Base-by-base conservation (phyloP, 2,329 filamentous ascomycete genomes). In the Monilinia fructigena region DNA sequence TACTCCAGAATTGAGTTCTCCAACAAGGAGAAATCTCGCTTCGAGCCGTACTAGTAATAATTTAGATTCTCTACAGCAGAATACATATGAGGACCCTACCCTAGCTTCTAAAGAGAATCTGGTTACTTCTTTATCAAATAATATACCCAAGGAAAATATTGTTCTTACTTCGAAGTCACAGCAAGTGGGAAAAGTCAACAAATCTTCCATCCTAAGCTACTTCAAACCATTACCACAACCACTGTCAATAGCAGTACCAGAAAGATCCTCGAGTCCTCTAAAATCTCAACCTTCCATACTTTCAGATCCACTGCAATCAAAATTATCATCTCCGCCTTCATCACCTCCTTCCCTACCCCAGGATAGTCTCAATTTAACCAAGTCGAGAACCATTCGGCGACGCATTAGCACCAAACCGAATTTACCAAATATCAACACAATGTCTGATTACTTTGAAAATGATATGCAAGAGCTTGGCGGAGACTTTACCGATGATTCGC, bases 171-270 rank as follows among this genome's bases (percentile, higher is more conserved):
- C 40, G 53, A 35, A 53, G 28, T 14, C 58, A 2, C 47, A 58
- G 59, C 55, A 38, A 26, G 31, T 62, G 26, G 69, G 70, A 48
- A 67, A 68, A 65, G n/a, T 67, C 23, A 68, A 68, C 48, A 68
- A 66, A 45, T 66, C 63, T 5, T 70, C 70, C 3, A 75, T 75
- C 55, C 65, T 67, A 40, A 72, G 65, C 61, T 75, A 74, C 47
- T 75, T 76, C 66, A 70, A 70, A 53, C 70, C 72, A 45, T 20
- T 70, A 23, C 62, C 59, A 14, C 59, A 52, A 50, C n/a, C 53
- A 47, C 11, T 14, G 11, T 20, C 42, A 47, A 47, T 20, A 40
- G 1, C 38, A 40, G 38, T 40, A 12, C 38, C 38, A 59, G 53
- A 31, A 47, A 65, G 54, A 26, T 69, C 69, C 26, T 69, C 68